Conservation (phyloP, 2,329 filamentous ascomycete species). For the Cercospora sp. region DNA sequence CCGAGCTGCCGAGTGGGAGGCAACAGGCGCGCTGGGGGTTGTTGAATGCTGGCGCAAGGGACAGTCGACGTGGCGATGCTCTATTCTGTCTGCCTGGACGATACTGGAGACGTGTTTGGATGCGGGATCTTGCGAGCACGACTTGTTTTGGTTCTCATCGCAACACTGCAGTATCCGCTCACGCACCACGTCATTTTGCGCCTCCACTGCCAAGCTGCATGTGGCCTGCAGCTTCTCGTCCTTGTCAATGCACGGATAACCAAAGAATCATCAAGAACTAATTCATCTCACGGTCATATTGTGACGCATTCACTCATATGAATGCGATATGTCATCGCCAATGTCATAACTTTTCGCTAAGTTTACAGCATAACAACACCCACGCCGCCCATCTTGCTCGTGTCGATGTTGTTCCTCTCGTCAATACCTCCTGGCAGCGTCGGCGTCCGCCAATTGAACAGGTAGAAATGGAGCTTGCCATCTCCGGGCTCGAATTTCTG, state of each 20-base stretch:
- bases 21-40: background rate
- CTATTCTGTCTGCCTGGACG: background rate
- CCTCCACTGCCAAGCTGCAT: background rate
- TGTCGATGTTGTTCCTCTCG: slow-evolving; percentile 73
- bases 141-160: background rate
- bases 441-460: slow-evolving; percentile 93
- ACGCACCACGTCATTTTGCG: background rate
- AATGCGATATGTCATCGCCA: background rate
- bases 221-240: background rate
- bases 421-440: slow-evolving; percentile 85
- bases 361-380: slow-evolving; percentile 80
- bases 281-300: background rate
- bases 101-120: background rate
- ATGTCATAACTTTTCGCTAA: slow-evolving; percentile 1
- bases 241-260: background rate
- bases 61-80: background rate
- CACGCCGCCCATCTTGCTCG: slow-evolving; percentile 77
- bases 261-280: background rate
- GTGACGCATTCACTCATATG: background rate
- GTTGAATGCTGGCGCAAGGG: slow-evolving; percentile 7
- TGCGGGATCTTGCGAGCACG: background rate
- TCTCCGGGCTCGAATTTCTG: slow-evolving; percentile 95
- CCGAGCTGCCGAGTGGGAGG: slow-evolving; percentile 10
- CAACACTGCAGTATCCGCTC: background rate
- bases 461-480: slow-evolving; percentile 92